phyloP scores from a whole-genome alignment of 768 basidiomycete genomes.

The Daedaleopsis nitida region DNA sequence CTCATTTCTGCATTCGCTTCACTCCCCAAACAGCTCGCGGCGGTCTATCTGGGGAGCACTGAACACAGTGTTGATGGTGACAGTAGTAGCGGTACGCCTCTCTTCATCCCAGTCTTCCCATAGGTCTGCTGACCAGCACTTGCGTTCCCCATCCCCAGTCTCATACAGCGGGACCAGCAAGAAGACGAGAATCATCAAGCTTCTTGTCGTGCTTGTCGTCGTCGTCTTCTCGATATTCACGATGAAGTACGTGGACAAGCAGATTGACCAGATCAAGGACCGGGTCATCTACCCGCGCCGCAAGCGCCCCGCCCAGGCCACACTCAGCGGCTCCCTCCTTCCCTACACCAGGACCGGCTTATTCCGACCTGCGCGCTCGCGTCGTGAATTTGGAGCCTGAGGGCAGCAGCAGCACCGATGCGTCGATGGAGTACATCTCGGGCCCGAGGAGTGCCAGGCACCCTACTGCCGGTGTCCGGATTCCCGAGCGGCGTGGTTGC shows the following conservation, averaged over 20 bases:
- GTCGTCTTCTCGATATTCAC: conserved; percentile 68
- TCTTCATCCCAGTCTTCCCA: not conserved
- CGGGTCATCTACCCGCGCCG: conserved; percentile 65
- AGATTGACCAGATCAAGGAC: conserved; percentile 68
- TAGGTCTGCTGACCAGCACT: conserved; percentile 26
- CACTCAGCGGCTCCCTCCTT: too few species aligned
- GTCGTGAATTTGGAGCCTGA: too few species aligned
- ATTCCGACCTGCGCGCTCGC: too few species aligned
- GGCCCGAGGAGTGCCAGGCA: too few species aligned
- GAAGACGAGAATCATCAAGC: conserved; percentile 59
- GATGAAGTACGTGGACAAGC: conserved; percentile 76
- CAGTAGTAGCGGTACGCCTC: not conserved
- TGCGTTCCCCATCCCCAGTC: conserved; percentile 24
- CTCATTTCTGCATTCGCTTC: conserved; percentile 76
- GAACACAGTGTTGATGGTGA: conserved; percentile 37
- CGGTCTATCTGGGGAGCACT: conserved; percentile 85
- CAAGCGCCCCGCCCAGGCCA: too few species aligned
- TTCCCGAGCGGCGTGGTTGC: too few species aligned
- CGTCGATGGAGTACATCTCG: too few species aligned
- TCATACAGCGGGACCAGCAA: not conserved
- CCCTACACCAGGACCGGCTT: too few species aligned
- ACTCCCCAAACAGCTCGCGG: conserved; percentile 87
- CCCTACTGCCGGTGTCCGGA: too few species aligned
- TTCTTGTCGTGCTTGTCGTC: conserved; percentile 73
- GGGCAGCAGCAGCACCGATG: too few species aligned